Conservation (phyloP, 2,329 filamentous ascomycete species). For the Apiospora koreana region DNA sequence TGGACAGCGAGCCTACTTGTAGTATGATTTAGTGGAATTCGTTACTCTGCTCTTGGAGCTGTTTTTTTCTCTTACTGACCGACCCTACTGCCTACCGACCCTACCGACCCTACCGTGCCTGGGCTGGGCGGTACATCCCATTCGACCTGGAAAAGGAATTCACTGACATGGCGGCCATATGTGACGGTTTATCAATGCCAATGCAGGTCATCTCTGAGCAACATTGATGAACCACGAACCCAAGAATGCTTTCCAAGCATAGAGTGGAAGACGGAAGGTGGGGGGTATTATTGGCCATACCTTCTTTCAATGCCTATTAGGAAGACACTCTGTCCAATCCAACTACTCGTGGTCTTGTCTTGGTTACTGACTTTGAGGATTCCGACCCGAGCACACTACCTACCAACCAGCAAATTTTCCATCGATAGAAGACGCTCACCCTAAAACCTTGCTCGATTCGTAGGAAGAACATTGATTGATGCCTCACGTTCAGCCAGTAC, state of each 20-base stretch:
- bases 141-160: not conserved
- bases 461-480: slow-evolving; percentile 3
- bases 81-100: not conserved
- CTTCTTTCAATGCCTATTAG: not conserved
- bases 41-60: not conserved
- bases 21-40: slow-evolving; percentile 8
- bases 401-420: not conserved
- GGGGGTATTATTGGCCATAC: not conserved
- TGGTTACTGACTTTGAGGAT: not conserved
- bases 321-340: not conserved
- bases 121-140: not conserved
- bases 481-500: not conserved
- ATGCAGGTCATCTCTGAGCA: not conserved
- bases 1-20: slow-evolving; percentile 4
- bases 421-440: not conserved
- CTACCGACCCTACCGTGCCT: not conserved
- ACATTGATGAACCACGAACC: not conserved
- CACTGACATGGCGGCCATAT: slow-evolving; percentile 3
- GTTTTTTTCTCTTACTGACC: not conserved
- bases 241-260: not conserved
- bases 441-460: not conserved
- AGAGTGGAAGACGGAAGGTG: not conserved
- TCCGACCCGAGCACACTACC: not conserved
- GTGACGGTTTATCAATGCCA: not conserved
- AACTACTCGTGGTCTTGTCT: not conserved